A percentile compares a stretch with the other conserved stretches of the same genome.
phyloP scores from a whole-genome alignment of 495 filamentous ascomycete species.

The Astrothelium subdiscretum region DNA sequence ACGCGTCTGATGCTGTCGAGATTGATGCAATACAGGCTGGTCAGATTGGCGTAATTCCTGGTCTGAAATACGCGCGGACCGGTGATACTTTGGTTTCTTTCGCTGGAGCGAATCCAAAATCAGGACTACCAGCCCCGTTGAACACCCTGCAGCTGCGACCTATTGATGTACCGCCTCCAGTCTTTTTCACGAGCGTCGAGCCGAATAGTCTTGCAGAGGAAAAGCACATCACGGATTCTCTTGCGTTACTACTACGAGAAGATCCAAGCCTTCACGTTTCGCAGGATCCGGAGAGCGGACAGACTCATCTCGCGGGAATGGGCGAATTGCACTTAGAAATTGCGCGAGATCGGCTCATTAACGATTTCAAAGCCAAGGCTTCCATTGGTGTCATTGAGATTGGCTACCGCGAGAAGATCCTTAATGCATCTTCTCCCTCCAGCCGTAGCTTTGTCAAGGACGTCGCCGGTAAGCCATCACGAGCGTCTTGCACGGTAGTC shows the following conservation, averaged over 20 bases:
- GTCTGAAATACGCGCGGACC: slow-evolving; percentile 80
- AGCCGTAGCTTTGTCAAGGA: slow-evolving; percentile 61
- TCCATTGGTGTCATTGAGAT: slow-evolving; percentile 90
- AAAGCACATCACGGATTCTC: slow-evolving; percentile 62
- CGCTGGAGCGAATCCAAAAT: slow-evolving; percentile 45
- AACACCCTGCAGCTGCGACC: slow-evolving; percentile 73
- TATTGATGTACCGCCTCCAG: slow-evolving; percentile 80
- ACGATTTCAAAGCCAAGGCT: slow-evolving; percentile 81
- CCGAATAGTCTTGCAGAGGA: slow-evolving; percentile 67
- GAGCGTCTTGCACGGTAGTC: slow-evolving; percentile 59
- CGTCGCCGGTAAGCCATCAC: slow-evolving; percentile 66
- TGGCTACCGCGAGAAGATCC: slow-evolving; percentile 75
- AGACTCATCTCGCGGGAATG: slow-evolving; percentile 91
- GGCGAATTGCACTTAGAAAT: slow-evolving; percentile 97
- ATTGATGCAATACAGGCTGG: slow-evolving; percentile 68
- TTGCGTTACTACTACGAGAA: slow-evolving; percentile 72
- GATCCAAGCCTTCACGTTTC: slow-evolving; percentile 86
- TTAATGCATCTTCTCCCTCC: slow-evolving; percentile 39
- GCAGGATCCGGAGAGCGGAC: slow-evolving; percentile 80
- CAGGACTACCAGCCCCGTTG: slow-evolving; percentile 54
- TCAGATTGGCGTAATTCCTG: slow-evolving; percentile 92
- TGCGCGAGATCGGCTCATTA: slow-evolving; percentile 72
- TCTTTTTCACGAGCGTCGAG: slow-evolving; percentile 91
- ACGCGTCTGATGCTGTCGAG: slow-evolving; percentile 77
- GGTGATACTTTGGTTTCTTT: slow-evolving; percentile 84